Conservation (phyloP, 129 eudicot species). For the Chrysanthemum lavandulifolium region DNA sequence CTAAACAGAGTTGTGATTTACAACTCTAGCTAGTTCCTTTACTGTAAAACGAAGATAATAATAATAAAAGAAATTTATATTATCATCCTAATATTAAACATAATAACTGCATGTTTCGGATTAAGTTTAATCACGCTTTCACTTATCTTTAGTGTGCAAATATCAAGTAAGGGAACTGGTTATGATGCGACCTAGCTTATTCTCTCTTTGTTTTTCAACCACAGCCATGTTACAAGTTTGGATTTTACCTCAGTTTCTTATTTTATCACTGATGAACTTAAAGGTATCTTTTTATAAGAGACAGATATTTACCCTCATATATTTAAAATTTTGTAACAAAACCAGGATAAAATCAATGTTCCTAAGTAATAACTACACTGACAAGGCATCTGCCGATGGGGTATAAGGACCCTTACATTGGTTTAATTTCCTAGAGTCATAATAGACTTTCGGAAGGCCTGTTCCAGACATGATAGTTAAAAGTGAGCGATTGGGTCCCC, state of each 20-base stretch:
- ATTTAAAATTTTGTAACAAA: too few species aligned
- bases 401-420: too few species aligned
- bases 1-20: not conserved
- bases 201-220: not conserved
- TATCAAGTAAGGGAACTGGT: not conserved
- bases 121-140: slow-evolving; percentile 6
- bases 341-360: too few species aligned
- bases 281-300: not conserved
- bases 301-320: too few species aligned
- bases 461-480: too few species aligned
- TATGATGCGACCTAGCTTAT: not conserved
- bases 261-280: not conserved
- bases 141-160: not conserved
- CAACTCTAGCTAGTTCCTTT: too few species aligned
- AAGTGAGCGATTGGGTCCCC: too few species aligned
- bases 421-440: too few species aligned
- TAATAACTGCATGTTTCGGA: slow-evolving; percentile 3
- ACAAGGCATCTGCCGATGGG: too few species aligned
- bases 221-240: not conserved
- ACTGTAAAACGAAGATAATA: not conserved
- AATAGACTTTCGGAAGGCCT: too few species aligned
- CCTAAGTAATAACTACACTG: too few species aligned
- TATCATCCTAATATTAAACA: not conserved
- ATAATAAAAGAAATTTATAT: not conserved
- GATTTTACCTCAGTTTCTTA: not conserved